Base-by-base conservation (phyloP, 192 early-diverging fungal species). In the Coemansia sp. region DNA sequence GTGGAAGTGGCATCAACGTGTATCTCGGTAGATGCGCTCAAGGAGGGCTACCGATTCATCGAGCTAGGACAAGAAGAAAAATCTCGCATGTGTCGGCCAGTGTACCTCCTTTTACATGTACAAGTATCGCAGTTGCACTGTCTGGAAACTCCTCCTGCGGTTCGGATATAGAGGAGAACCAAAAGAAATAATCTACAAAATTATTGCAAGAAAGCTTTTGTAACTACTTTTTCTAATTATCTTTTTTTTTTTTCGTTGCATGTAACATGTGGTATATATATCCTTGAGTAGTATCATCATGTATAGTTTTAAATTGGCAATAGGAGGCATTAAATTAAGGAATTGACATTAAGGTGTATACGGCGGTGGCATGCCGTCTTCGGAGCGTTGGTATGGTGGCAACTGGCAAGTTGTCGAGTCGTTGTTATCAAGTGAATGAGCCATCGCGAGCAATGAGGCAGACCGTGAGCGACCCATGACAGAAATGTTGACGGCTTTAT, bases 111-210 rank as follows among this genome's bases (percentile, higher is more conserved):
- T 33, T 22, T 84, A 36, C 70, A 79, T 63, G 70, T 84, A 2
- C 82, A 84, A 55, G 40, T 73, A 15, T 78, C 81, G 16, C 80
- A 83, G 70, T 51, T 84, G 59, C 81, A 84, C 38, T 84, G 81
- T 33, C 43, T 78, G 20, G 81, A 70, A 22, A 49, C 43, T 11
- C 66, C 57, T 22, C 52, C 63, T 34, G 51, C 10, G 12, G 27
- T 27, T 55, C 54, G 27, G 24, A 31, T 40, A 16, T 63, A 36
- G 20, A 22, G 18, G n/a, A 20, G 7, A 20, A 18, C n/a, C 49
- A 51, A 63, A 63, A 63, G 31, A 41, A 63, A 38, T 27, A 63
- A 63, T 12, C 51, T 24, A 24, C 22, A 52, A 47, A 47, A 47
- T 18, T 18, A 55, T 27, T 22, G 52, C 52, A 22, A 24, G n/a